Conservation (phyloP, 2,329 filamentous ascomycete species). For the Cyphellophora europaea region DNA sequence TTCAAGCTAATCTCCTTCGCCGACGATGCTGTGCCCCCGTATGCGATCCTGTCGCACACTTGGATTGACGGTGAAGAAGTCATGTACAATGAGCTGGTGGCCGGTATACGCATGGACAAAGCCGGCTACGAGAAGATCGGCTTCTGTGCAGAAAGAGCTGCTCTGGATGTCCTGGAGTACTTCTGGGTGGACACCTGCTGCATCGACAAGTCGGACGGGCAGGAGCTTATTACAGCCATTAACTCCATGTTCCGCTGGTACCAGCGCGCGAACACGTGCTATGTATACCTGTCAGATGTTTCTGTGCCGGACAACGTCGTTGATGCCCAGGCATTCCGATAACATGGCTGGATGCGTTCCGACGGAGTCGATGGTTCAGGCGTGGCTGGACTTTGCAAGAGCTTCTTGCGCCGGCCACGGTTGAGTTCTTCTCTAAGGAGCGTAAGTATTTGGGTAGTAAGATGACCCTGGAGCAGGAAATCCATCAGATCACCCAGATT, state of each 20-base stretch:
- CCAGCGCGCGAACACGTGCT: conserved; percentile 5
- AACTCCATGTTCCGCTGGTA: conserved; percentile 21
- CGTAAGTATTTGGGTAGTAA: conserved; percentile 7
- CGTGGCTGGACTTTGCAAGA: conserved; percentile 14
- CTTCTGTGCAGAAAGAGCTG: conserved; percentile 8
- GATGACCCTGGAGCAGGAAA: conserved; percentile 6
- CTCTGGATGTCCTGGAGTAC: conserved; percentile 10
- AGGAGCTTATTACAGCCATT: conserved; percentile 16
- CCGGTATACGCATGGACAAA: neutral
- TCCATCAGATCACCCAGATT: conserved; percentile 10
- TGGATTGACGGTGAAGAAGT: conserved; percentile 4
- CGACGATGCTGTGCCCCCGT: conserved; percentile 4
- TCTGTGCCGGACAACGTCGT: neutral
- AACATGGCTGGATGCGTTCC: too few relatives aligned
- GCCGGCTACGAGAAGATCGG: conserved; percentile 6
- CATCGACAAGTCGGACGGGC: conserved; percentile 17
- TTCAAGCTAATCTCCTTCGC: too few relatives aligned
- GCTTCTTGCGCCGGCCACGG: conserved; percentile 10
- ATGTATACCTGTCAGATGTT: neutral
- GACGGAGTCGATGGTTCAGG: conserved; percentile 9
- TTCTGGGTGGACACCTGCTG: conserved; percentile 22
- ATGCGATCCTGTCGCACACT: conserved; percentile 11
- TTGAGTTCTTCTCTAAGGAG: conserved; percentile 10
- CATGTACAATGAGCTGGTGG: conserved; percentile 2
- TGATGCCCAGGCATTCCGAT: neutral